These are phyloP conservation scores for Selaginella moellendorffii DNA, from an alignment of 75 land plant genomes.

Conservation along the genomic window DNA sequence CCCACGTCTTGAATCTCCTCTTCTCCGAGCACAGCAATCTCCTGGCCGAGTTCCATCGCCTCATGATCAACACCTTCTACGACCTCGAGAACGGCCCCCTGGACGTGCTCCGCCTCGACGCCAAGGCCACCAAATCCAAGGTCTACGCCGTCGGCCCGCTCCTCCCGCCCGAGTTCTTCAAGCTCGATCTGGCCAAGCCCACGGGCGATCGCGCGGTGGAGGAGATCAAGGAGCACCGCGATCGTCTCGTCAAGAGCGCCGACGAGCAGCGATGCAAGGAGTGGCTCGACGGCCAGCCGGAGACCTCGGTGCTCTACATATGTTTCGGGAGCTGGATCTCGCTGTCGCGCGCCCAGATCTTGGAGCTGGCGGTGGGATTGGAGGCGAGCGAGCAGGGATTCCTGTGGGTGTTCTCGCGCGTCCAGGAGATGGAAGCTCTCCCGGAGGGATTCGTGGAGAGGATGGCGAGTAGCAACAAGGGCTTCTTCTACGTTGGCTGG, in stretches of 20 bases:
- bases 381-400: not conserved
- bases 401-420: conserved; percentile 6
- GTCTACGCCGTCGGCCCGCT: conserved; percentile 2
- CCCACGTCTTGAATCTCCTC: not conserved
- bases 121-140: not conserved
- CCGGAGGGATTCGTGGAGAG: conserved; percentile 7
- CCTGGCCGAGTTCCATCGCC: not conserved
- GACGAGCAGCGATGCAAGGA: not conserved
- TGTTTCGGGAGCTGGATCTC: conserved; percentile 9
- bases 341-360: not conserved
- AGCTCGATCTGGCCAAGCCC: not conserved
- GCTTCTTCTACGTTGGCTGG: conserved; percentile 3
- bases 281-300: conserved; percentile 2
- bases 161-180: not conserved
- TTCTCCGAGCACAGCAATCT: not conserved
- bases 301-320: not conserved
- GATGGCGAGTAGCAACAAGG: not conserved
- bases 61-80: conserved; percentile 2
- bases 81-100: not conserved
- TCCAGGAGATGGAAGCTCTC: not conserved
- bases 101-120: not conserved
- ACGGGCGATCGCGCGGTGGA: no score
- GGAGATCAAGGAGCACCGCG: not conserved
- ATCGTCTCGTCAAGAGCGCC: not conserved
- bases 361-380: conserved; percentile 7